A percentile compares a stretch with the other conserved stretches of the same genome.
Conservation (phyloP, 257 asterid species). For the Prunella vulgaris region DNA sequence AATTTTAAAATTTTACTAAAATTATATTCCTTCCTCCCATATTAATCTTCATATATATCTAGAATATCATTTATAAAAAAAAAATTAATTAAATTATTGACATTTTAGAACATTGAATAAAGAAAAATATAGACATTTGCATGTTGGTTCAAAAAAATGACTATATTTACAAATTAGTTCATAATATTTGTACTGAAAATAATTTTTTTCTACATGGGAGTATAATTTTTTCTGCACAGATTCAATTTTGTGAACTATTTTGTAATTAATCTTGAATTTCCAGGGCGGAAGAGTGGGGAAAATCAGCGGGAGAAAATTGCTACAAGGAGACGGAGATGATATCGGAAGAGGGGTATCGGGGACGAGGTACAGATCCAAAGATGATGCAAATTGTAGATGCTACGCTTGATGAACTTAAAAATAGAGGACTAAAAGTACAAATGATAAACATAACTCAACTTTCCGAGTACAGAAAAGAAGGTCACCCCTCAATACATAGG, state of each 20-base stretch:
- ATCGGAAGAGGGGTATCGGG: slow-evolving; percentile 44
- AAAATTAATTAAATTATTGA: too few species aligned
- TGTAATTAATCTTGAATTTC: background rate
- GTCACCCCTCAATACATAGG: slow-evolving; percentile 73
- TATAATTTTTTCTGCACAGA: too few species aligned
- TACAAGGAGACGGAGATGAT: slow-evolving; percentile 50
- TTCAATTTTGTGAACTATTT: background rate
- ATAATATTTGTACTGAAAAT: too few species aligned
- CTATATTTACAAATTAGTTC: too few species aligned
- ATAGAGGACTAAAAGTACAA: slow-evolving; percentile 53
- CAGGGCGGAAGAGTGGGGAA: slow-evolving; percentile 87
- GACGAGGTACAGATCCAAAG: slow-evolving; percentile 65
- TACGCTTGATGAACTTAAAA: slow-evolving; percentile 38
- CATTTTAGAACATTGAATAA: too few species aligned
- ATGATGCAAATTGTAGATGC: slow-evolving; percentile 74
- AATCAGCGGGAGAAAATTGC: slow-evolving; percentile 48
- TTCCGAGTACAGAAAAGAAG: slow-evolving; percentile 81
- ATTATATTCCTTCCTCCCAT: too few species aligned
- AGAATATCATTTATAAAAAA: too few species aligned
- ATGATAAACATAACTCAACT: slow-evolving; percentile 74
- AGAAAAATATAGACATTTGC: too few species aligned
- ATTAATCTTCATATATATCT: too few species aligned
- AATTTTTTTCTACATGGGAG: too few species aligned
- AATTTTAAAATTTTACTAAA: too few species aligned
- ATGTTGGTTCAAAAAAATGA: too few species aligned